phyloP scores from a whole-genome alignment of 352 stramenopile genomes.

The Pythium guiyangense region DNA sequence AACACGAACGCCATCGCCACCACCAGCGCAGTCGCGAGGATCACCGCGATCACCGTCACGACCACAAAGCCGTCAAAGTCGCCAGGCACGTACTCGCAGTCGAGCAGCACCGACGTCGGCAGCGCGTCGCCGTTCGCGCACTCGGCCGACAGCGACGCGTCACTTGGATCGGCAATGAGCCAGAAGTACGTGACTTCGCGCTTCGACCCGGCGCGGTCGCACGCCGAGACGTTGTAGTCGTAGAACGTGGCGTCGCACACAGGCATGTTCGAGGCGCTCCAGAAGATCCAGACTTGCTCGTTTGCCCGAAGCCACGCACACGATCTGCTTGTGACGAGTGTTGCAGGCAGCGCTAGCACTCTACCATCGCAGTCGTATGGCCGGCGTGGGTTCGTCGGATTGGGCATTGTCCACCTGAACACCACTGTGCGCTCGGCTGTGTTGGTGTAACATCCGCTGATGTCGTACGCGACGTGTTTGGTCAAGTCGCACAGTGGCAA shows the following conservation, averaged over 20 bases:
- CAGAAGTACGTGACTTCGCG: constrained; percentile 33
- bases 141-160: too few species aligned
- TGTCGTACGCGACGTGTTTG: too few species aligned
- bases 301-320: constrained; percentile 42
- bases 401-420: too few species aligned
- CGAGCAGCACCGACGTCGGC: too few species aligned
- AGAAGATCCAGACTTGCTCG: constrained; percentile 16
- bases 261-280: constrained; percentile 16
- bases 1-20: too few species aligned
- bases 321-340: constrained; percentile 29
- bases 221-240: constrained; percentile 30
- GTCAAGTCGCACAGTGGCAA: constrained; percentile 14
- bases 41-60: too few species aligned
- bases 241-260: constrained; percentile 40
- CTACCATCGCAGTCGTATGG: constrained; percentile 45
- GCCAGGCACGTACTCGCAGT: too few species aligned
- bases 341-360: constrained; percentile 17
- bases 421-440: constrained; percentile 20
- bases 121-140: too few species aligned
- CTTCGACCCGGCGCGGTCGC: constrained; percentile 15
- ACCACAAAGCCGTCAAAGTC: too few species aligned
- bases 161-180: constrained; percentile 19
- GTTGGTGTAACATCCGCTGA: too few species aligned
- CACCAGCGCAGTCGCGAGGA: too few species aligned
- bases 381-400: too few species aligned